Percentiles rank a stretch among this genome's conserved stretches.
These are phyloP conservation scores for Jatropha curcas DNA, from an alignment of 345 rosid species.

Conservation along the genomic window DNA sequence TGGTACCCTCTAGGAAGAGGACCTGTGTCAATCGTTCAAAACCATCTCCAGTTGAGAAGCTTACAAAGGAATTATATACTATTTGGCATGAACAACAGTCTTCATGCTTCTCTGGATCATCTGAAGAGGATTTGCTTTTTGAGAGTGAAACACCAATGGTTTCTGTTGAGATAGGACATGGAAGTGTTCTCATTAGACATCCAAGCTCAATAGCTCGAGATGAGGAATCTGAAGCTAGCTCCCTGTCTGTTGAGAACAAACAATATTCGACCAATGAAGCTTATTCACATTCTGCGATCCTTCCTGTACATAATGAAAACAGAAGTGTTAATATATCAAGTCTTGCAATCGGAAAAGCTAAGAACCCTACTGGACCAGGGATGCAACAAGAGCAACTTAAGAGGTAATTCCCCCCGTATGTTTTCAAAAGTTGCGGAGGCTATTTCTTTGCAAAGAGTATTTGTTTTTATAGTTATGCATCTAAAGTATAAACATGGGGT, in stretches of 20 bases:
- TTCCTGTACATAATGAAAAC: conserved; percentile 43
- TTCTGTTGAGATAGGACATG: conserved; percentile 97
- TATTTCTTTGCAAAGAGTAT: neutral
- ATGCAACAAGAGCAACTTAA: conserved; percentile 56
- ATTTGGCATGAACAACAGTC: conserved; percentile 95
- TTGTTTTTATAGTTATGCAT: neutral
- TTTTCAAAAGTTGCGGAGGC: neutral
- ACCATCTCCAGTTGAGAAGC: conserved; percentile 89
- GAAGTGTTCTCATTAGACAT: conserved; percentile 83
- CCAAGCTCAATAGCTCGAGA: conserved; percentile 82
- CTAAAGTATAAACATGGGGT: neutral
- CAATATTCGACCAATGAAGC: conserved; percentile 51
- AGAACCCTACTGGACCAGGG: conserved; percentile 43
- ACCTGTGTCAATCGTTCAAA: conserved; percentile 83
- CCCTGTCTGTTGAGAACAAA: conserved; percentile 83
- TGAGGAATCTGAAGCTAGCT: conserved; percentile 98
- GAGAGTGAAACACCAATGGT: conserved; percentile 91
- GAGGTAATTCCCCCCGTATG: conserved; percentile 46
- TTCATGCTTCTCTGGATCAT: conserved; percentile 79
- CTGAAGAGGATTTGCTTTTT: conserved; percentile 91
- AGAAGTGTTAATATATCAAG: conserved; percentile 34
- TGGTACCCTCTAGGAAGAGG: conserved; percentile 89
- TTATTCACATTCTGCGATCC: conserved; percentile 50
- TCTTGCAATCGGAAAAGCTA: conserved; percentile 34
- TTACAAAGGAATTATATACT: conserved; percentile 74